phyloP scores from a whole-genome alignment of 176 grass and related monocot genomes.

The Avena sativa region DNA sequence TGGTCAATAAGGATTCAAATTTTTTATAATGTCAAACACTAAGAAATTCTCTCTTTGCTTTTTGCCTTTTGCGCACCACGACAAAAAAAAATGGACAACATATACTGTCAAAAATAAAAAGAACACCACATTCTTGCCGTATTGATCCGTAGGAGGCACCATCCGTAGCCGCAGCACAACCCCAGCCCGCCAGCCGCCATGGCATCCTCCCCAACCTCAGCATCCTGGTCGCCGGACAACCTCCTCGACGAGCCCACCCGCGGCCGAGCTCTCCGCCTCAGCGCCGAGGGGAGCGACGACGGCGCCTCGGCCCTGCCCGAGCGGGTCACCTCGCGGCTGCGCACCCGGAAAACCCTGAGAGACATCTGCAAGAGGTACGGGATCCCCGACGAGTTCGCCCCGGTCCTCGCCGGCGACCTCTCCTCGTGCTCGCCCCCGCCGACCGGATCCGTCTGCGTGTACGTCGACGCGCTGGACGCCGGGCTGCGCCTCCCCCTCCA shows the following conservation, averaged over 20 bases:
- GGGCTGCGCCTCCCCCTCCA: slow-evolving; percentile 12
- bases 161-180: not conserved
- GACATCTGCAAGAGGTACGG: slow-evolving; percentile 3
- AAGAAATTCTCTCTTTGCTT: no score
- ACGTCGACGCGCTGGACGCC: slow-evolving; percentile 15
- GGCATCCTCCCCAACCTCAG: not conserved
- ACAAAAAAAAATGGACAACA: no score
- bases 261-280: not conserved
- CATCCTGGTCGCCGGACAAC: not conserved
- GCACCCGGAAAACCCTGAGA: not conserved
- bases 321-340: not conserved
- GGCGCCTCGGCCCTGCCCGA: not conserved
- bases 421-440: not conserved
- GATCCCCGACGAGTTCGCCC: not conserved
- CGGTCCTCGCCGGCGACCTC: not conserved
- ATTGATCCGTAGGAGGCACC: not conserved
- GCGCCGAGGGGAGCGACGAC: not conserved
- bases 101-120: no score
- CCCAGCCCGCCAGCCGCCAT: slow-evolving; percentile 6
- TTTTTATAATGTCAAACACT: no score
- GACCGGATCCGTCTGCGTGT: slow-evolving; percentile 8
- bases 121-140: not conserved
- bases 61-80: no score
- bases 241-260: not conserved
- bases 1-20: no score